Percentiles rank a stretch among this genome's conserved stretches.
Conservation (phyloP, 1,139 yeast species). For the Suhomyces maxii region DNA sequence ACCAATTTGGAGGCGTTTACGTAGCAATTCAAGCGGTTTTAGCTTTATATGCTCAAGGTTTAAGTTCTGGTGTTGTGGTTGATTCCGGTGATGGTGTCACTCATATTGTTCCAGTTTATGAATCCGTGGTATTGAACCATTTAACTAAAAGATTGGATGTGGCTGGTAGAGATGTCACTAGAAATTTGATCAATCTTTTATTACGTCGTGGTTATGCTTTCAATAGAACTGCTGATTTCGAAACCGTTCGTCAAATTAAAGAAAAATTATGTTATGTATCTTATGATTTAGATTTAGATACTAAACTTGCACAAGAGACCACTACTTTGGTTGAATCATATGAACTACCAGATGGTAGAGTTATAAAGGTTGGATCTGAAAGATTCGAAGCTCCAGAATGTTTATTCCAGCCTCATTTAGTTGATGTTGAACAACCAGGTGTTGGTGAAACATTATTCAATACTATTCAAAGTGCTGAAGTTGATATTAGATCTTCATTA, state of each 20-base stretch:
- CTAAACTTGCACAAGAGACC: slow-evolving; percentile 86
- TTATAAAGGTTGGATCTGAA: slow-evolving; percentile 91
- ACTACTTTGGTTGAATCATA: slow-evolving; percentile 88
- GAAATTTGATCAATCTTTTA: slow-evolving; percentile 84
- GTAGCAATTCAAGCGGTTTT: slow-evolving; percentile 98
- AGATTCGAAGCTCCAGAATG: slow-evolving; percentile 98
- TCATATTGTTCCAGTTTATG: slow-evolving; percentile 97
- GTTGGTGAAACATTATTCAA: slow-evolving; percentile 90
- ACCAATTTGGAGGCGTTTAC: slow-evolving; percentile 93
- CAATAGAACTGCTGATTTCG: slow-evolving; percentile 97
- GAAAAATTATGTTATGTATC: slow-evolving; percentile 95
- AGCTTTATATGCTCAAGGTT: slow-evolving; percentile 95
- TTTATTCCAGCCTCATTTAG: slow-evolving; percentile 92
- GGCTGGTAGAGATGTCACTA: slow-evolving; percentile 97
- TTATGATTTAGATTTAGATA: slow-evolving; percentile 87
- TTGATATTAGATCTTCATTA: slow-evolving; percentile 85
- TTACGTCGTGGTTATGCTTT: slow-evolving; percentile 97
- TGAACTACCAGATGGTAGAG: slow-evolving; percentile 95
- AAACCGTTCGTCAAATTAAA: slow-evolving; percentile 95
- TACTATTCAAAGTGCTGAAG: slow-evolving; percentile 91
- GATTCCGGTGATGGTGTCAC: slow-evolving; percentile 91
- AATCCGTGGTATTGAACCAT: slow-evolving; percentile 91
- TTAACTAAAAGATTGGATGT: slow-evolving; percentile 90
- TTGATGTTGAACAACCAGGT: slow-evolving; percentile 98
- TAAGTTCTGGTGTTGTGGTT: slow-evolving; percentile 97